Evolutionary conservation across 148 eudicot genomes (phyloP).

Genomic region (Mesembryanthemum crystallinum): DNA sequence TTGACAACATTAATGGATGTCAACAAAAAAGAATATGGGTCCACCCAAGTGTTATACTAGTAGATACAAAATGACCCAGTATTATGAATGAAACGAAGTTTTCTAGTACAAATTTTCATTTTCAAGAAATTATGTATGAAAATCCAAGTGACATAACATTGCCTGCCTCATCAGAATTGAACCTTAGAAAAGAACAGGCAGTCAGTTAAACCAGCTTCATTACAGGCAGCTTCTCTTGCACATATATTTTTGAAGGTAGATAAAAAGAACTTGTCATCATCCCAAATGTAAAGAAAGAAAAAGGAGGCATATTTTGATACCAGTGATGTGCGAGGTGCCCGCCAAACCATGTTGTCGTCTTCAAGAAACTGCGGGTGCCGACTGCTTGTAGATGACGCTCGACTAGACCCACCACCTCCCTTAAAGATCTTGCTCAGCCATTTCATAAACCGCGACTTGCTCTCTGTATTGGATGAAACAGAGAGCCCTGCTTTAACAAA

Average conservation of each 20-base stretch:
- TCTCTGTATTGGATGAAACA: slow-evolving; percentile 57
- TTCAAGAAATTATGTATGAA: not conserved
- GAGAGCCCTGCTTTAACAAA: slow-evolving; percentile 42
- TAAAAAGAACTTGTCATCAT: not conserved
- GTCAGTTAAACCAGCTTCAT: not conserved
- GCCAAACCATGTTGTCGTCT: slow-evolving; percentile 72
- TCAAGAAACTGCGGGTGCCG: slow-evolving; percentile 62
- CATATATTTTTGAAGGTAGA: not conserved
- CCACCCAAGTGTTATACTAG: not conserved
- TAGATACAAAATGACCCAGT: not conserved
- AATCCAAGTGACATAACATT: not conserved
- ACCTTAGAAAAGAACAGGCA: not conserved
- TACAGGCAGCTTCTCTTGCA: not conserved
- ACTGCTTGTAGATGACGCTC: slow-evolving; percentile 33
- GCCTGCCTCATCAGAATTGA: slow-evolving; percentile 5
- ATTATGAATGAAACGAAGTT: not conserved
- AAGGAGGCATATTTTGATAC: slow-evolving; percentile 35
- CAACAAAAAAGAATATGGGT: slow-evolving; percentile 1
- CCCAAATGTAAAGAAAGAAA: not conserved
- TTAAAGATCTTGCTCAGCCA: slow-evolving; percentile 85
- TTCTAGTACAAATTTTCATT: not conserved
- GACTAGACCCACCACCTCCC: slow-evolving; percentile 48
- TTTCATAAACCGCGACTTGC: slow-evolving; percentile 73
- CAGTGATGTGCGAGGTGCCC: slow-evolving; percentile 67
- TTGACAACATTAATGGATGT: not conserved